Base-by-base conservation (phyloP, 192 early-diverging fungal genomes). In the Funneliformis geosporum region DNA sequence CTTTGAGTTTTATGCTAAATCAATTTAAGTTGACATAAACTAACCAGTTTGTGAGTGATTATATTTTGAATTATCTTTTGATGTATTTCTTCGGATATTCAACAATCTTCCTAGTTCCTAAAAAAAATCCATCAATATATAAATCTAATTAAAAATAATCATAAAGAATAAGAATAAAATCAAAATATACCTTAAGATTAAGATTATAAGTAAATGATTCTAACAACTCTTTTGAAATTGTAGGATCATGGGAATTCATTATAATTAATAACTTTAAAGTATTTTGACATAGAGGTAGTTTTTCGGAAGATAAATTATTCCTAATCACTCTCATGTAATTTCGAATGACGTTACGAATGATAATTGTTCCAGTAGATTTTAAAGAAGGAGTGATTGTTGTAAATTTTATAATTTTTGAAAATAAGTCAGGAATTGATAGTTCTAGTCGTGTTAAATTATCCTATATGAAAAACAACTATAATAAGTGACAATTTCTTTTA, bases 171-270 rank as follows among this genome's bases (percentile, higher is more conserved):
- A 60, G 67, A 21, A 78, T 74, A 27, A 50, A 74, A 65, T 21
- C 69, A 6, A 39, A 23, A 18, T 18, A 28, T 6, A 59, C 68
- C 68, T 70, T 70, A 75, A 85, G 87, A 81, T 93, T 93, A 67
- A 94, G 59, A 8, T 89, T 84, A 77, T 94, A 95, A 73, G 94
- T 92, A 84, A 96, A 95, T 7, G 83, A 83, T 50, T 92, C 86
- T 44, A 86, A 85, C 27, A 96, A 80, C 69, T 96, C 95, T 39
- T 85, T 87, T 5, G 90, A 85, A 23, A 89, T 91, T 33, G 86
- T 77, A 40, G 87, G 75, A 47, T 84, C 84, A 27, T 90, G 88
- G 8, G 87, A 83, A 25, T 88, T 89, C 81, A 95, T 89, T 6
- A 90, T 84, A 9, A 87, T 85, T 76, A 95, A 84, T 5, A 95